Conservation (phyloP, 352 stramenopile species). For the Aphanomyces invadans region DNA sequence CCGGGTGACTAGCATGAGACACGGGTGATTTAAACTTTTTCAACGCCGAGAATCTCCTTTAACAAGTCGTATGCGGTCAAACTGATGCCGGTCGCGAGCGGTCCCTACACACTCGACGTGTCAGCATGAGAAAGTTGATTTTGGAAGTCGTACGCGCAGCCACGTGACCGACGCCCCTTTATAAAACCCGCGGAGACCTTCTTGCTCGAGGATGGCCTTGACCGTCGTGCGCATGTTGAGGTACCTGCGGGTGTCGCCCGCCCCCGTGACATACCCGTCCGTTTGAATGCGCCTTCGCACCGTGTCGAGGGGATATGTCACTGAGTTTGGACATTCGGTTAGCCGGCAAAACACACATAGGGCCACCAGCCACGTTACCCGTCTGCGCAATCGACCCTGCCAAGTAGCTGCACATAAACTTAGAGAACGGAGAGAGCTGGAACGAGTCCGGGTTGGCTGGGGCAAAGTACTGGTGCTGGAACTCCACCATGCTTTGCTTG, state of each 20-base stretch:
- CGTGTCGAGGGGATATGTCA: slow-evolving; percentile 79
- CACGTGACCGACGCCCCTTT: slow-evolving; percentile 83
- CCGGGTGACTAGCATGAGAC: neutral
- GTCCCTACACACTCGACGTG: slow-evolving; percentile 38
- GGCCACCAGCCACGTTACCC: slow-evolving; percentile 27
- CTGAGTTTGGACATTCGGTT: slow-evolving; percentile 27
- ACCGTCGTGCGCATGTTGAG: slow-evolving; percentile 57
- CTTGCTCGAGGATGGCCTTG: slow-evolving; percentile 56
- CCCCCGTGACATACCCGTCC: slow-evolving; percentile 61
- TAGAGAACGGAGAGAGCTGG: slow-evolving; percentile 40
- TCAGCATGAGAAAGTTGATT: neutral
- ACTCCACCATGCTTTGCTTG: slow-evolving; percentile 48
- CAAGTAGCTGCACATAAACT: slow-evolving; percentile 80
- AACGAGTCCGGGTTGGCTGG: slow-evolving; percentile 1
- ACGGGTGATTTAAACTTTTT: slow-evolving; percentile 43
- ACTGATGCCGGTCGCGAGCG: slow-evolving; percentile 77
- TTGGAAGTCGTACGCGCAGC: slow-evolving; percentile 55
- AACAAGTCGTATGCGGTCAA: slow-evolving; percentile 81
- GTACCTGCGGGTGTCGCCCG: slow-evolving; percentile 43
- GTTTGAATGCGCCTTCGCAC: slow-evolving; percentile 78
- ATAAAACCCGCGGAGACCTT: slow-evolving; percentile 78
- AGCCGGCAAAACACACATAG: slow-evolving; percentile 19
- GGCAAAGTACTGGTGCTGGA: slow-evolving; percentile 16
- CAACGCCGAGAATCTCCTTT: slow-evolving; percentile 76
- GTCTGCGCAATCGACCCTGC: slow-evolving; percentile 79